Conservation (phyloP, 2,329 filamentous ascomycete species). For the Colletotrichum euphorbiae region DNA sequence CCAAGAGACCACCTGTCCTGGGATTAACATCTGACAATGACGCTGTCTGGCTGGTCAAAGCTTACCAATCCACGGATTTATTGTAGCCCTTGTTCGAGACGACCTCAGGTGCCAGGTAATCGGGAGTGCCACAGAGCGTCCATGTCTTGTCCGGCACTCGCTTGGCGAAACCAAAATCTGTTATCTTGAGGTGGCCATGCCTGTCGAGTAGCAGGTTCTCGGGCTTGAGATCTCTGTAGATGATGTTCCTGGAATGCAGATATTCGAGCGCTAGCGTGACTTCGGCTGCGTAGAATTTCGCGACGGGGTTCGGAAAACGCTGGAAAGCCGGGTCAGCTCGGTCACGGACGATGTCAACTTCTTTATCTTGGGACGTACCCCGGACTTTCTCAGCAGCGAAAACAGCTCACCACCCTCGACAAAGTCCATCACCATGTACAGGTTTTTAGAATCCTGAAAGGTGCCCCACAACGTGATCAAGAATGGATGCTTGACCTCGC, state of each 20-base stretch:
- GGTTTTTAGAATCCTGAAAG: constrained; percentile 92
- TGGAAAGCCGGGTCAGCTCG: constrained; percentile 54
- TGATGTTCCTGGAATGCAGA: constrained; percentile 93
- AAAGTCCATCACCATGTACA: constrained; percentile 99
- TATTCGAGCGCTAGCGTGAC: constrained; percentile 97
- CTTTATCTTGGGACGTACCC: constrained; percentile 63
- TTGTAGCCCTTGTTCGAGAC: constrained; percentile 99
- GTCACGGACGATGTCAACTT: not conserved
- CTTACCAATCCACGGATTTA: constrained; percentile 98
- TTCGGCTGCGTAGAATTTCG: constrained; percentile 98
- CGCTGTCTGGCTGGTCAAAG: constrained; percentile 10
- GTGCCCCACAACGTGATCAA: constrained; percentile 98
- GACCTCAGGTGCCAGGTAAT: constrained; percentile 97
- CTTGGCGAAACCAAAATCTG: constrained; percentile 98
- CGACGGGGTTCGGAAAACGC: constrained; percentile 98
- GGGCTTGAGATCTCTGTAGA: constrained; percentile 96
- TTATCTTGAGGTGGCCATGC: constrained; percentile 96
- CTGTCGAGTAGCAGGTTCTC: constrained; percentile 93
- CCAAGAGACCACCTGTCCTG: constrained; percentile 90
- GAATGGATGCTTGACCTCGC: constrained; percentile 97
- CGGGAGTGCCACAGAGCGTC: constrained; percentile 97
- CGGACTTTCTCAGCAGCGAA: constrained; percentile 92
- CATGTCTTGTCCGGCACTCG: constrained; percentile 98
- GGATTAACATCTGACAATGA: constrained; percentile 32
- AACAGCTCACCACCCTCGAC: constrained; percentile 98